Evolutionary conservation across 257 asterid species (phyloP).

Genomic region (Primulina tabacum): DNA sequence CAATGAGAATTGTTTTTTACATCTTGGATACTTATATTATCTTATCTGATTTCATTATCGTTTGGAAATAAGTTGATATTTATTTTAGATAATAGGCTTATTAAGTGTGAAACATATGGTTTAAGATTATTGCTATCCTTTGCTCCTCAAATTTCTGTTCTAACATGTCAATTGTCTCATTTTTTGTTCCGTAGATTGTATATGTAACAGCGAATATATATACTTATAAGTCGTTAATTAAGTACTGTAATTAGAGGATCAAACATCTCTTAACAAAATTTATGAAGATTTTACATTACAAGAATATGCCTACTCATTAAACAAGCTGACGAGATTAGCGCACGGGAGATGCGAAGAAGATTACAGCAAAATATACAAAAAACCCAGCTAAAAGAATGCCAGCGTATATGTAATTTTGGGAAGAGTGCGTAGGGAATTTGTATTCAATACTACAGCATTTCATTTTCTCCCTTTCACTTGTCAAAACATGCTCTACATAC

Average conservation of each 20-base stretch:
- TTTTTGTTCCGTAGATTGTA: not conserved
- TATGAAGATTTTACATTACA: constrained; percentile 20
- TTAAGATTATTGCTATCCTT: too few species aligned
- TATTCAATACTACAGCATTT: constrained; percentile 84
- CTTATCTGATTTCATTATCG: too few species aligned
- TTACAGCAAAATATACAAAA: constrained; percentile 78
- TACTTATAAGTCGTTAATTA: not conserved
- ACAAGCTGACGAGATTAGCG: constrained; percentile 36
- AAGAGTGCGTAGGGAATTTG: constrained; percentile 61
- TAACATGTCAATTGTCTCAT: too few species aligned
- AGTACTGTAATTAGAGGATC: not conserved
- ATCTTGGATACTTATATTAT: too few species aligned
- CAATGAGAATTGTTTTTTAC: too few species aligned
- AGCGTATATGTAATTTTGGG: constrained; percentile 79
- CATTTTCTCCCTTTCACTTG: constrained; percentile 82
- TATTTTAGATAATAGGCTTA: too few species aligned
- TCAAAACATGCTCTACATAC: constrained; percentile 82
- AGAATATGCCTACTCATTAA: not conserved
- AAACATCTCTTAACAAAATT: constrained; percentile 20
- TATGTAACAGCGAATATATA: not conserved
- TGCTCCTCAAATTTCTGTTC: too few species aligned
- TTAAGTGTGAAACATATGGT: too few species aligned
- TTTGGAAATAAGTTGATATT: too few species aligned
- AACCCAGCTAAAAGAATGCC: constrained; percentile 96
- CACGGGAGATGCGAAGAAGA: constrained; percentile 81